phyloP scores from a whole-genome alignment of 2,329 filamentous ascomycete species.

The Xylariaceae sp. region DNA sequence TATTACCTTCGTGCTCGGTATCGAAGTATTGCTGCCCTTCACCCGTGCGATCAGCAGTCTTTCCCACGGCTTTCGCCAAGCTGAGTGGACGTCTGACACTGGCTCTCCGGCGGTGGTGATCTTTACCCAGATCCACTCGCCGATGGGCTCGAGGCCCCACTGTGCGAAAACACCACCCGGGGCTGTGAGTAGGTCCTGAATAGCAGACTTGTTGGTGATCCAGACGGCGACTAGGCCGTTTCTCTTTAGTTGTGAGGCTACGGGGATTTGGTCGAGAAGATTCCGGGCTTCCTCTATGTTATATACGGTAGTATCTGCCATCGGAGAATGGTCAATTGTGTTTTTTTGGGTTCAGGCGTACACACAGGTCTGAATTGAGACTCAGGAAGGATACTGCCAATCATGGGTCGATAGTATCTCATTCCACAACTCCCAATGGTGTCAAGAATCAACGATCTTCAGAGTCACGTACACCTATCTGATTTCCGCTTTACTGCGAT shows the following conservation, averaged over 20 bases:
- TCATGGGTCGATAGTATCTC: too few relatives aligned
- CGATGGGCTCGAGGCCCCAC: conserved; percentile 60
- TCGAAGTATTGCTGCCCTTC: conserved; percentile 29
- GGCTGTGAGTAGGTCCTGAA: conserved; percentile 49
- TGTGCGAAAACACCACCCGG: conserved; percentile 58
- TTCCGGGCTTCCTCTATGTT: conserved; percentile 41
- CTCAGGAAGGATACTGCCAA: too few relatives aligned
- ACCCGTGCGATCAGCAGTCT: conserved; percentile 57
- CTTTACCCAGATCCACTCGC: conserved; percentile 79
- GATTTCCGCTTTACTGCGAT: conserved; percentile 50
- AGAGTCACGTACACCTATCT: conserved; percentile 37
- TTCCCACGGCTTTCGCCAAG: conserved; percentile 73
- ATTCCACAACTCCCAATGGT: not conserved
- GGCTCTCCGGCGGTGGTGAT: conserved; percentile 60
- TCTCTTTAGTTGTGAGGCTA: conserved; percentile 47
- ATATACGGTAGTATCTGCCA: conserved; percentile 35
- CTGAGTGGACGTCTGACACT: conserved; percentile 52
- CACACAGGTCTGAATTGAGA: too few relatives aligned
- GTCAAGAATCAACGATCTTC: not conserved
- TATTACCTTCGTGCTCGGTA: conserved; percentile 50
- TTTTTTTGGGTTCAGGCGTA: too few relatives aligned
- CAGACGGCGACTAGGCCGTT: conserved; percentile 63
- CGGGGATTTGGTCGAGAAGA: conserved; percentile 50
- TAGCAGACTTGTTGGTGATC: conserved; percentile 67
- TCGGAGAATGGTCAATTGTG: not conserved